Evolutionary conservation across 73 alveolate species (phyloP), one percentile per base, ranked within the genome.

Genomic region (Urostyla sp.): DNA sequence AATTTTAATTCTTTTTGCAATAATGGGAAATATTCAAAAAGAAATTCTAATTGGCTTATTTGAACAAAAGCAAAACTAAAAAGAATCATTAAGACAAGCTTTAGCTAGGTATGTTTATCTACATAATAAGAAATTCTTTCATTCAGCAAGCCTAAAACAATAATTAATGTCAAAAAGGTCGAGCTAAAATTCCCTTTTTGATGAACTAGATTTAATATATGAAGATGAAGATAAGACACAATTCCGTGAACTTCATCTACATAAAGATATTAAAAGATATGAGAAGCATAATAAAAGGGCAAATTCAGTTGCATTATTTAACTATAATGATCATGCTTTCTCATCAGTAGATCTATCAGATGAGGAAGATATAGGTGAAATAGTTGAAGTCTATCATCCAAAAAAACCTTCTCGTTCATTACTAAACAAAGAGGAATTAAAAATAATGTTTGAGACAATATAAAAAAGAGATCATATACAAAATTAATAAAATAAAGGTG

Each of bases 1-100:
- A 51, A 73, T 73, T 15, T 23, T 73, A 27, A 73, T 73, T 16
- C 44, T 73, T n/a, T 32, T 48, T 20, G 56, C 74, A 2, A 73
- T 73, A 1, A 73, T 73, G 85, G 24, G 28, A 10, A 55, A 73
- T 53, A 51, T 51, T 2, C 30, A 50, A 23, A 73, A 51, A 48
- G 58, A 50, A 44, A 51, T 50, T 18, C 32, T 73, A 0, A 27
- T 61, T 13, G 85, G 85, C 11, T 44, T 16, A 20, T 23, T 50
- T 8, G 30, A 50, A 8, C 8, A 28, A 32, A 31, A 50, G 21
- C 55, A 5, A 26, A 52, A 50, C 58, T 50, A 16, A 74, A 73
- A 35, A 24, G 52, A n/a, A 73, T 73, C 26, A 52, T 34, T 15
- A 74, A 73, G 31, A 74, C 75, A 2, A 38, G 44, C 18, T 18